These are phyloP conservation scores for Durio zibethinus DNA, from an alignment of 345 rosid species.

Conservation along the genomic window DNA sequence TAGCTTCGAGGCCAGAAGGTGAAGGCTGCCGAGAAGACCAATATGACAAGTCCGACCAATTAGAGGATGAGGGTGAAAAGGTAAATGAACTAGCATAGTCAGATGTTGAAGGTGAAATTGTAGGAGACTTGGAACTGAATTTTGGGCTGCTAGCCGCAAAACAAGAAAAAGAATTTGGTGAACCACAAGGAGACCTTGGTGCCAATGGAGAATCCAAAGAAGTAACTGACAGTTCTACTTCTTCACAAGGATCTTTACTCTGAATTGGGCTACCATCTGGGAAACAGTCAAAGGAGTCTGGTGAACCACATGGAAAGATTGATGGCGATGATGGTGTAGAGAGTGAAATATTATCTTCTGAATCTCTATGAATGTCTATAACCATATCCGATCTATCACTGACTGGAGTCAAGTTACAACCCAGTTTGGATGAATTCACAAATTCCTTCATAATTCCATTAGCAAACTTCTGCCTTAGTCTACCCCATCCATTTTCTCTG, in stretches of 20 bases:
- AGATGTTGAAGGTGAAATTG: conserved; percentile 63
- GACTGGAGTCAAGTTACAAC: conserved; percentile 13
- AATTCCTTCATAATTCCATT: conserved; percentile 49
- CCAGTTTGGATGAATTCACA: conserved; percentile 41
- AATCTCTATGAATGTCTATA: conserved; percentile 24
- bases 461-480: conserved; percentile 60
- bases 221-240: conserved; percentile 20
- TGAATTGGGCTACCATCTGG: conserved; percentile 27
- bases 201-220: conserved; percentile 27
- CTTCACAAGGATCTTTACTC: conserved; percentile 25
- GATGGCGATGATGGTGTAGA: conserved; percentile 36
- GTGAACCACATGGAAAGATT: conserved; percentile 37
- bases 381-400: conserved; percentile 25
- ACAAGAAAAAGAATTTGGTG: conserved; percentile 43
- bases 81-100: conserved; percentile 62
- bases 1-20: conserved; percentile 49
- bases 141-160: conserved; percentile 38
- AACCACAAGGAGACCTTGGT: conserved; percentile 34
- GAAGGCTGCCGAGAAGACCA: conserved; percentile 62
- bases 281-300: conserved; percentile 42
- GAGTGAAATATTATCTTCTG: conserved; percentile 20
- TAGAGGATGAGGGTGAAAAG: conserved; percentile 69
- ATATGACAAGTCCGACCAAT: conserved; percentile 63
- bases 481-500: conserved; percentile 62
- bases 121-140: conserved; percentile 51